Evolutionary conservation across 768 basidiomycete genomes (phyloP), one percentile per base, ranked within the genome.

Genomic region (Cystobasidium onofrii): DNA sequence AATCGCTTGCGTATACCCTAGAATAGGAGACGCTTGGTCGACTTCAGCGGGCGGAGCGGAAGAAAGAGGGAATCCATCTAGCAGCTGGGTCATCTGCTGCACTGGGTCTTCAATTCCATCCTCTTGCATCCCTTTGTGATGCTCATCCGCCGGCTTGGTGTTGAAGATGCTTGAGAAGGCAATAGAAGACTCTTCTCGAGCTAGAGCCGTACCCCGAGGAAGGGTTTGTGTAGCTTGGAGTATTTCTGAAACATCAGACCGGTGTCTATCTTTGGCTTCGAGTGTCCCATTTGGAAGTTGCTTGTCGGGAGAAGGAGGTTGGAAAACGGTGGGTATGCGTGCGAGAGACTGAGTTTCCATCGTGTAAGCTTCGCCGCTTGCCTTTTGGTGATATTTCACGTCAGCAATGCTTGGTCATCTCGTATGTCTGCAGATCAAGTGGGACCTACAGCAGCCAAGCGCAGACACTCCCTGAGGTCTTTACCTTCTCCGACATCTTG

Each of bases 181-280:
- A 15, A 60, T 60, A 6, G 57, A 27, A 23, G 57, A 27, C 31
- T 60, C 29, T 27, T 27, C 57, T 4, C 25, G 17, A 4, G 57
- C 57, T 29, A 27, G 25, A 27, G 25, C 33, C 3, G 57, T 34
- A 13, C 33, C 33, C 7, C 29, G 29, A 20, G 57, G 57, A 60
- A 60, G 57, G 33, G 57, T 60, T 60, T 60, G 57, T 60, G 57
- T 29, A 60, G 25, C 57, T 60, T 60, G 29, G 6, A 60, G 25
- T 27, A 34, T 34, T 6, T 60, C 29, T 13, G 57, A 29, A 7
- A 34, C 27, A 1, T 60, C 57, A 4, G 57, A 29, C 6, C 13
- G 29, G 4, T 60, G 57, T 6, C 13, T 60, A 29, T 60, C 57
- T 60, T 20, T 27, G 15, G 15, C 6, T 9, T n/a, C 54, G 54